Evolutionary conservation across 2,329 filamentous ascomycete genomes (phyloP).

Genomic region (Phyllosticta capitalensis): DNA sequence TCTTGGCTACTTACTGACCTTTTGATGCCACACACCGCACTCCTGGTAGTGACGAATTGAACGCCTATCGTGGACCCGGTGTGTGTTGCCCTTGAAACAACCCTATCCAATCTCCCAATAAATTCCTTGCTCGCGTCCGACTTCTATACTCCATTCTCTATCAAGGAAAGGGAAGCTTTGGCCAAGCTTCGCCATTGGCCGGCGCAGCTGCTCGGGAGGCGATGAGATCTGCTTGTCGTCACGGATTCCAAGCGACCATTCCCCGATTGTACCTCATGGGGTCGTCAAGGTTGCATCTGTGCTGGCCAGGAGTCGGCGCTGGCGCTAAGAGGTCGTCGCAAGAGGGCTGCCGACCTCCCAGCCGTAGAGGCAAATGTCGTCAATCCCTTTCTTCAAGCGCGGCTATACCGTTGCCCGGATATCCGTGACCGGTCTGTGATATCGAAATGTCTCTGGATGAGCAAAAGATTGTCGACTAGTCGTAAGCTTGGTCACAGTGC

Average conservation of each 20-base stretch:
- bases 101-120: constrained; percentile 7
- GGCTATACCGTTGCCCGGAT: neutral
- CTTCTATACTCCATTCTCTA: constrained; percentile 9
- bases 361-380: neutral
- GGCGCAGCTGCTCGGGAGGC: neutral
- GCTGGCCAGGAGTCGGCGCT: constrained; percentile 1
- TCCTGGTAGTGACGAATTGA: constrained; percentile 1
- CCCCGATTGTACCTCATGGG: neutral
- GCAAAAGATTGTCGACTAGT: neutral
- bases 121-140: constrained; percentile 6
- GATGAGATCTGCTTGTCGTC: constrained; percentile 1
- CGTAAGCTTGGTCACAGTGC: neutral
- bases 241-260: constrained; percentile 4
- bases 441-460: neutral
- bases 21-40: neutral
- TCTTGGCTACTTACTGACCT: neutral
- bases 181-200: neutral
- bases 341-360: neutral
- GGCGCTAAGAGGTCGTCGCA: neutral
- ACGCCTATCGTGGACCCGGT: neutral
- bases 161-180: neutral
- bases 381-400: neutral
- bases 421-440: neutral
- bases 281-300: constrained; percentile 5
- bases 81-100: constrained; percentile 9